These are phyloP conservation scores for Aeschynomene evenia DNA, from an alignment of 306 rosid genomes.

Conservation along the genomic window DNA sequence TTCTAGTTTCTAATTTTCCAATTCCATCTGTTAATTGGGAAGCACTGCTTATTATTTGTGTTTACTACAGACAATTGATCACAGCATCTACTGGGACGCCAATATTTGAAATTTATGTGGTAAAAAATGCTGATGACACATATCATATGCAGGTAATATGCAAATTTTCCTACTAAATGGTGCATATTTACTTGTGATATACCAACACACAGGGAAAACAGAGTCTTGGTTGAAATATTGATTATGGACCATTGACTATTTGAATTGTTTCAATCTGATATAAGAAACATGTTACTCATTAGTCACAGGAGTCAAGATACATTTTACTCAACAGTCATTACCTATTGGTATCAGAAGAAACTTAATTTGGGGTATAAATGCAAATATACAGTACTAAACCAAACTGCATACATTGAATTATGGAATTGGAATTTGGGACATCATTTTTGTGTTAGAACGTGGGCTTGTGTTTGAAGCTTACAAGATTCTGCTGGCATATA, in stretches of 20 bases:
- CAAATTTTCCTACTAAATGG: conserved; percentile 16
- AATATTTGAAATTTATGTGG: conserved; percentile 86
- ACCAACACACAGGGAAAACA: conserved; percentile 2
- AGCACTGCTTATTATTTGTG: conserved; percentile 37
- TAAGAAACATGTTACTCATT: background rate
- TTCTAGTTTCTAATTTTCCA: conserved; percentile 27
- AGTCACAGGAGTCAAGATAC: too few relatives aligned
- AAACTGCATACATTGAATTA: conserved; percentile 3
- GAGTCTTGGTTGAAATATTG: conserved; percentile 15
- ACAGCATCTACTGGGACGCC: conserved; percentile 85
- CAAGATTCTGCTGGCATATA: conserved; percentile 18
- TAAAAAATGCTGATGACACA: conserved; percentile 65
- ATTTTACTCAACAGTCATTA: too few relatives aligned
- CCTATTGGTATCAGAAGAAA: background rate
- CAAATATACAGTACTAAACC: background rate
- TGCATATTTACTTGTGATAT: conserved; percentile 13
- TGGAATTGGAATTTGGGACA: conserved; percentile 21
- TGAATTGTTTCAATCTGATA: conserved; percentile 17
- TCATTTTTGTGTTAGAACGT: background rate
- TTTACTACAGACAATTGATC: conserved; percentile 76
- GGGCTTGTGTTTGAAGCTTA: background rate
- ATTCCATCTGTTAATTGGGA: conserved; percentile 14
- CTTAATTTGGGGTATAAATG: background rate
- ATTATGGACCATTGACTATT: conserved; percentile 10
- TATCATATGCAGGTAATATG: conserved; percentile 80